Evolutionary conservation across 352 stramenopile species (phyloP), one percentile per base, ranked within the genome.

Genomic region (Elongisporangium undulatum): DNA sequence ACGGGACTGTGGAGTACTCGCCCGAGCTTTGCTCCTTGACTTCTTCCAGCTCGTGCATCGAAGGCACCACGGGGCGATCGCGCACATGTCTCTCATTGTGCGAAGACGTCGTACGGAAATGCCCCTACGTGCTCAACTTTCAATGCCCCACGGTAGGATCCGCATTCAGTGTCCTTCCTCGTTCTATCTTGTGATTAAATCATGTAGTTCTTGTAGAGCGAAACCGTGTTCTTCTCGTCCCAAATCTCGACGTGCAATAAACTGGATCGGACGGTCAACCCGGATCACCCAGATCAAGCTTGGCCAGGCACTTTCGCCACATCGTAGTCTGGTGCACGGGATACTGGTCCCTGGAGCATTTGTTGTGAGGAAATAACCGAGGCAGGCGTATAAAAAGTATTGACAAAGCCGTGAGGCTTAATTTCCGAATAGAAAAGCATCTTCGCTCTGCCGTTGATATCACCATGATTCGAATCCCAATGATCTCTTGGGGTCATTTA

Each of bases 31-130:
- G 77, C 21, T 60, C 71, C n/a, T 68, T 68, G 51, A 53, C 61
- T 2, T 53, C 64, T 15, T 60, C 61, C 16, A 53, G 21, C 1
- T 39, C 52, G 15, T 88, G 82, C 55, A 54, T 71, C n/a, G 82
- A 82, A 67, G 78, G 77, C 1, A 51, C 52, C 1, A 75, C 69
- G 0, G 80, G 75, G 7, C 75, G 79, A 1, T 65, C 78, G 54
- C 80, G 80, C 29, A 92, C 84, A 29, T 93, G 85, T 29, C 64
- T 92, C 15, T 94, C 85, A 26, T 69, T 94, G 16, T 94, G 85
- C 53, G 81, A 94, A 81, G 85, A 94, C 49, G 83, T 94, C 22
- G 81, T 94, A 45, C 74, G 83, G 22, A 92, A 94, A 61, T 93
- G 85, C 39, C 83, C 83, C 4, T 94, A 92, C 56, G 85, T 94